Percentiles rank a stretch among this genome's conserved stretches.
phyloP scores from a whole-genome alignment of 768 basidiomycete genomes.

The Floccularia luteovirens region DNA sequence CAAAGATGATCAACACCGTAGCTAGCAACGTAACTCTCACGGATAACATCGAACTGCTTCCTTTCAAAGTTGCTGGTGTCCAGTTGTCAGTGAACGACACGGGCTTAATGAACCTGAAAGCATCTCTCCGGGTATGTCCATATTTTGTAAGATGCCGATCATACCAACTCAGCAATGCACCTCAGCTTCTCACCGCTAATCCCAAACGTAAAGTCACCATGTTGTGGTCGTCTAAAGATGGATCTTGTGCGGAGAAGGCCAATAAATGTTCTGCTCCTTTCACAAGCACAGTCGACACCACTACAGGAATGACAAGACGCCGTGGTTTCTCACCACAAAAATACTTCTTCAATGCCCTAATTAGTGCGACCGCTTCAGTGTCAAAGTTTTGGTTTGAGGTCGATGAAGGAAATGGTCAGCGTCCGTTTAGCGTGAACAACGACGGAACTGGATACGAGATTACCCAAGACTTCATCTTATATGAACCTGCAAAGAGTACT shows the following conservation, averaged over 20 bases:
- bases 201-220: conserved; percentile 30
- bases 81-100: conserved; percentile 26
- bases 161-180: neutral
- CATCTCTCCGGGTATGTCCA: conserved; percentile 26
- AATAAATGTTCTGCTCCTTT: conserved; percentile 23
- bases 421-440: conserved; percentile 26
- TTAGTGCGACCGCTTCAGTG: conserved; percentile 29
- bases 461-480: conserved; percentile 33
- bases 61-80: conserved; percentile 29
- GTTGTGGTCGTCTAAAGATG: conserved; percentile 20
- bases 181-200: conserved; percentile 13
- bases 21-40: conserved; percentile 35
- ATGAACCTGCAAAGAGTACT: conserved; percentile 29
- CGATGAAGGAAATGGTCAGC: conserved; percentile 33
- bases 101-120: conserved; percentile 28
- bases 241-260: conserved; percentile 22
- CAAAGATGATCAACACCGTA: conserved; percentile 41
- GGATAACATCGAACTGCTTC: conserved; percentile 33
- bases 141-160: no score
- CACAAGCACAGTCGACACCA: conserved; percentile 11
- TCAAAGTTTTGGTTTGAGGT: conserved; percentile 44
- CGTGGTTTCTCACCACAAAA: conserved; percentile 27
- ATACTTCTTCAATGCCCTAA: conserved; percentile 35
- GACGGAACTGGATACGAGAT: conserved; percentile 32
- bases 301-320: conserved; percentile 11